Conservation (phyloP, 1,284 basidiomycete genomes). For the Serendipita sp. region DNA sequence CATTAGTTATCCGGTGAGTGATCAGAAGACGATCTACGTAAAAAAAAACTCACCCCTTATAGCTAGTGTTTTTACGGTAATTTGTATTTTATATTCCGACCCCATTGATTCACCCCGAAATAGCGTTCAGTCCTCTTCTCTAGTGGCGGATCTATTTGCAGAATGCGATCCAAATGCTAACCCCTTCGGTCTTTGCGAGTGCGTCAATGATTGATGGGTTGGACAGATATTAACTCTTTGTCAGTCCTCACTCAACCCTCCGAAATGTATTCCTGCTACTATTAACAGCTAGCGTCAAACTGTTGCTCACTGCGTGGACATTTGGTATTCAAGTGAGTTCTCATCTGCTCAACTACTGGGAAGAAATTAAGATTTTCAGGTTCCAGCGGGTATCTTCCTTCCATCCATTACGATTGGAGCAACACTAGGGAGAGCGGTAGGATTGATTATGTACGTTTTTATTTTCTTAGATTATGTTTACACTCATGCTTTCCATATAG, state of each 20-base stretch:
- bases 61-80: slow-evolving; percentile 41
- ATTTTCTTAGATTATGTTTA: background rate
- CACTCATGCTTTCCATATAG: slow-evolving; percentile 22
- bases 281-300: slow-evolving; percentile 45
- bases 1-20: slow-evolving; percentile 46
- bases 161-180: slow-evolving; percentile 57
- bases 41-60: background rate
- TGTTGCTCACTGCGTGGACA: slow-evolving; percentile 54
- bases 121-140: slow-evolving; percentile 53
- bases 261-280: slow-evolving; percentile 53
- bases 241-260: slow-evolving; percentile 45
- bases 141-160: slow-evolving; percentile 58
- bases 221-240: background rate
- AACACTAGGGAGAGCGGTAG: slow-evolving; percentile 51
- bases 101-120: slow-evolving; percentile 6
- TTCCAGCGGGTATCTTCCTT: slow-evolving; percentile 61
- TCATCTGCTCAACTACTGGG: background rate
- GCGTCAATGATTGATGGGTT: slow-evolving; percentile 17
- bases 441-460: slow-evolving; percentile 45
- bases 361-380: slow-evolving; percentile 21
- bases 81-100: slow-evolving; percentile 18
- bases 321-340: slow-evolving; percentile 59
- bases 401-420: slow-evolving; percentile 62
- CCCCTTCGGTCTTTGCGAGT: slow-evolving; percentile 66
- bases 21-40: background rate